These are phyloP conservation scores for Lenzites betulinus DNA, from an alignment of 768 basidiomycete genomes.

Conservation along the genomic window DNA sequence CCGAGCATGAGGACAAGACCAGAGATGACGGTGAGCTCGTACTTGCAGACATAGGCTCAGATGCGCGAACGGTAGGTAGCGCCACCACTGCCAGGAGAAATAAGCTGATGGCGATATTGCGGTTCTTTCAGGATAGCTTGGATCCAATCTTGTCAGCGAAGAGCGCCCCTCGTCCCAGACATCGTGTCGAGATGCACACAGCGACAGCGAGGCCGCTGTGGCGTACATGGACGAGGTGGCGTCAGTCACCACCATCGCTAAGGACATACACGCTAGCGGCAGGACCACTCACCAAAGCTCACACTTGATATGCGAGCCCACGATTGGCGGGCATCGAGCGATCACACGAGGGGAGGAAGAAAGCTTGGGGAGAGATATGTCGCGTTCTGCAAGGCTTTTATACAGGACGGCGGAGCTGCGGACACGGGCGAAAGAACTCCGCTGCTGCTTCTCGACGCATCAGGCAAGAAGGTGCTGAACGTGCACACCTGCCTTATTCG, in stretches of 20 bases:
- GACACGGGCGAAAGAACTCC: slow-evolving; percentile 9
- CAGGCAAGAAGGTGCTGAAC: slow-evolving; percentile 2
- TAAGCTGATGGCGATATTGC: neutral
- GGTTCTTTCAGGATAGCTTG: too few relatives aligned
- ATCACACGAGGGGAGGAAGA: neutral
- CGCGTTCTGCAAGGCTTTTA: slow-evolving; percentile 2
- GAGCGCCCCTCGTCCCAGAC: neutral
- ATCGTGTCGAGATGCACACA: neutral
- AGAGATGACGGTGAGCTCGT: too few relatives aligned
- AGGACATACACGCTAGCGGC: neutral
- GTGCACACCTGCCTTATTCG: neutral
- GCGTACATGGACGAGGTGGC: neutral
- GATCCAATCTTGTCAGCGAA: neutral
- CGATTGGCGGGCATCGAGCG: neutral
- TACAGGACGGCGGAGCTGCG: neutral
- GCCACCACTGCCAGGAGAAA: neutral
- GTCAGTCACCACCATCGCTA: neutral
- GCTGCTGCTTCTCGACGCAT: slow-evolving; percentile 13
- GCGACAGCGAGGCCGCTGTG: neutral
- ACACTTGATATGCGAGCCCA: too few relatives aligned
- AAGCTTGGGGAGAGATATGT: slow-evolving; percentile 5
- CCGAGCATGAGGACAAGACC: too few relatives aligned
- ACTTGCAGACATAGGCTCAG: too few relatives aligned
- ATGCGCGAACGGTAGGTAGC: neutral
- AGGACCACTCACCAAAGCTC: too few relatives aligned